These are phyloP conservation scores for Gonapodya sp. DNA, from an alignment of 192 early-diverging fungal genomes.

Conservation along the genomic window DNA sequence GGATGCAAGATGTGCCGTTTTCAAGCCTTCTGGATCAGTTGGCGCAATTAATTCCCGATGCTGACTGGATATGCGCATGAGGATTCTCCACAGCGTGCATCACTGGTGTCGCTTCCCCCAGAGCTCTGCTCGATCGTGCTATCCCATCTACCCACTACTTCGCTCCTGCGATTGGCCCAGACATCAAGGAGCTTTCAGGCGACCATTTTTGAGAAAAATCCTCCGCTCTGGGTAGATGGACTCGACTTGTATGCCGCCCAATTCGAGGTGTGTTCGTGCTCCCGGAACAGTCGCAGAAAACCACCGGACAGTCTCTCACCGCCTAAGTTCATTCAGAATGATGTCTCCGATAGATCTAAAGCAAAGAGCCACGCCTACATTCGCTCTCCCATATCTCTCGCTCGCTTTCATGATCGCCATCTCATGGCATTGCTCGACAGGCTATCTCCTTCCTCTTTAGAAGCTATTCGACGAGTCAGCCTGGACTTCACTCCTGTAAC, in stretches of 20 bases:
- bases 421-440: background rate
- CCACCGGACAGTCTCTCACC: too few species aligned
- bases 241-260: background rate
- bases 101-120: background rate
- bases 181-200: background rate
- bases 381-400: background rate
- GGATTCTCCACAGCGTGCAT: too few species aligned
- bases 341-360: too few species aligned
- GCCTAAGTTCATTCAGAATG: too few species aligned
- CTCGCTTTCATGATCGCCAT: background rate
- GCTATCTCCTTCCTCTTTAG: background rate
- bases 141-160: background rate
- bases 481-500: background rate
- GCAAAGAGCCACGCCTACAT: too few species aligned
- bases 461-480: background rate
- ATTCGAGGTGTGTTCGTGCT: background rate
- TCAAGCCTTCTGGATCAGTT: too few species aligned
- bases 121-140: background rate
- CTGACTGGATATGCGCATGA: too few species aligned
- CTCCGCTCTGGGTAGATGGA: background rate
- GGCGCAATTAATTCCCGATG: too few species aligned
- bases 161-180: background rate
- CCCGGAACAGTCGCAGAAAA: too few species aligned
- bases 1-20: too few species aligned
- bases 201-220: background rate